Conservation (phyloP, 345 rosid genomes). For the Camelina laxa region DNA sequence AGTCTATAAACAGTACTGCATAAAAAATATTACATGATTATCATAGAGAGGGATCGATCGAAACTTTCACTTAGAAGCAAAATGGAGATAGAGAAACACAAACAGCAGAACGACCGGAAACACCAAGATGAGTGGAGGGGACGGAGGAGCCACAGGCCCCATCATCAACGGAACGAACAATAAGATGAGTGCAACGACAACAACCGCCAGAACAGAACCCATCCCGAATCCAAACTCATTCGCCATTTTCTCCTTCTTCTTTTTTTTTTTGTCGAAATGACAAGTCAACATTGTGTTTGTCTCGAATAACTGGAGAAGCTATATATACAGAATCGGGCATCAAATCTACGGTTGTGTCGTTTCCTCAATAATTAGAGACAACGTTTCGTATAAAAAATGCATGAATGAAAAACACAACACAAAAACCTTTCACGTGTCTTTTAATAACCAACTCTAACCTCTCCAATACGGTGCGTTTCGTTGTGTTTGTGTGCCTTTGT, state of each 20-base stretch:
- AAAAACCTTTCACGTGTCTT: too few species aligned
- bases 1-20: neutral
- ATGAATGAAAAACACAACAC: neutral
- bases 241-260: conserved; percentile 12
- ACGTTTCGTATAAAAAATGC: conserved; percentile 18
- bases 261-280: neutral
- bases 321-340: neutral
- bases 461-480: neutral
- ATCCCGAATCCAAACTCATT: conserved; percentile 29
- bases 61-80: conserved; percentile 33
- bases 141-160: conserved; percentile 41
- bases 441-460: neutral
- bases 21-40: neutral
- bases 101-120: conserved; percentile 35
- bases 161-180: conserved; percentile 39
- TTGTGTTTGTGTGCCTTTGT: too few species aligned
- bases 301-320: too few species aligned
- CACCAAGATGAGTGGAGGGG: conserved; percentile 26
- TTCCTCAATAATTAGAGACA: neutral
- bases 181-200: conserved; percentile 19
- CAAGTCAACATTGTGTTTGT: too few species aligned
- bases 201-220: conserved; percentile 32
- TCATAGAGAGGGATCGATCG: neutral
- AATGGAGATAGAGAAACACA: conserved; percentile 37
- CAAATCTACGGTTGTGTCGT: conserved; percentile 23